Percentiles rank a stretch among this genome's conserved stretches.
Evolutionary conservation across 805 yeast species (phyloP).

Genomic region (Sugiyamaella valdiviana): DNA sequence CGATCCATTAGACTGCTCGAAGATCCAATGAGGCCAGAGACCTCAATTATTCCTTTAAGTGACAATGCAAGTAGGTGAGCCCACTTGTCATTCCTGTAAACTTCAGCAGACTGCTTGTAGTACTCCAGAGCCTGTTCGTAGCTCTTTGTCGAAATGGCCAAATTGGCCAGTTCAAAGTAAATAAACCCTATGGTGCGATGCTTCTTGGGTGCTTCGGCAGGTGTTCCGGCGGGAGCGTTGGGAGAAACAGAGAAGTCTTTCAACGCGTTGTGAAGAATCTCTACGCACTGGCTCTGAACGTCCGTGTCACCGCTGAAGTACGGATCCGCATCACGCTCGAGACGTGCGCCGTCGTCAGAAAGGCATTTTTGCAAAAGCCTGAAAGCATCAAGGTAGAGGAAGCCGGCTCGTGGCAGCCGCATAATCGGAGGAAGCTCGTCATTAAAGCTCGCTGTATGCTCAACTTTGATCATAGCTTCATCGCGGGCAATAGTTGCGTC

Average conservation of each 20-base stretch:
- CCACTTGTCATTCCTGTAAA: slow-evolving; percentile 42
- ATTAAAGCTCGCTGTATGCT: slow-evolving; percentile 16
- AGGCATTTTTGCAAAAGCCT: slow-evolving; percentile 9
- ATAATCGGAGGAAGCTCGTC: slow-evolving; percentile 16
- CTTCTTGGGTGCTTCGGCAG: slow-evolving; percentile 26
- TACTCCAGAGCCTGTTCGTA: slow-evolving; percentile 40
- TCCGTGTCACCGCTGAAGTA: slow-evolving; percentile 19
- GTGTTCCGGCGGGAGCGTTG: too few relatives aligned
- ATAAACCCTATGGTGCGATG: slow-evolving; percentile 39
- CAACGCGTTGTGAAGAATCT: slow-evolving; percentile 27
- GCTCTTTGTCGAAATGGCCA: slow-evolving; percentile 29
- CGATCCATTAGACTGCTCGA: not conserved
- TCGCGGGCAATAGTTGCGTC: slow-evolving; percentile 32
- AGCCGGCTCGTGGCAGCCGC: slow-evolving; percentile 22
- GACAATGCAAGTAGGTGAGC: slow-evolving; percentile 30
- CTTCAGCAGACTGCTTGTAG: slow-evolving; percentile 36
- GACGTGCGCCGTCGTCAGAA: not conserved
- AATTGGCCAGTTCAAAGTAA: slow-evolving; percentile 47
- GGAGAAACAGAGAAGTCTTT: too few relatives aligned
- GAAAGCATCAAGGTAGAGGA: slow-evolving; percentile 15
- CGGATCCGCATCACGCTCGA: slow-evolving; percentile 11
- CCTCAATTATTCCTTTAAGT: slow-evolving; percentile 33
- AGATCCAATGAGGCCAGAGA: not conserved
- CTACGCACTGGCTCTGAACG: slow-evolving; percentile 5
- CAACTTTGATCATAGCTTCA: slow-evolving; percentile 29